Evolutionary conservation across 805 yeast genomes (phyloP).

Genomic region (Phaffomyces opuntiae): DNA sequence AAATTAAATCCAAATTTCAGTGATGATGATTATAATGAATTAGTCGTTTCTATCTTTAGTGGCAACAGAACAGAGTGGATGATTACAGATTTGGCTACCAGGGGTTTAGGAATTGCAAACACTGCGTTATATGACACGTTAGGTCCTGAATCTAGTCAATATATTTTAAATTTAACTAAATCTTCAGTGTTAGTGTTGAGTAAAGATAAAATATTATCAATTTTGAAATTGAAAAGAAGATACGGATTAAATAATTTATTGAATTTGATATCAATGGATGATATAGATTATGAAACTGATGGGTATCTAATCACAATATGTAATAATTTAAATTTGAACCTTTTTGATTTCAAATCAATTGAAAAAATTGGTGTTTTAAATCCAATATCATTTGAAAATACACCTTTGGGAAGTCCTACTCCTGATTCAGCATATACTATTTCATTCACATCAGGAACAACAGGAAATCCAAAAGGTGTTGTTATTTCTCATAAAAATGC

Average conservation of each 20-base stretch:
- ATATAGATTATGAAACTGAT: conserved; percentile 24
- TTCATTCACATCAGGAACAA: conserved; percentile 61
- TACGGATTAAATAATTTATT: conserved; percentile 27
- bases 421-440: conserved; percentile 43
- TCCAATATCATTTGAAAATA: conserved; percentile 26
- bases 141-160: conserved; percentile 52
- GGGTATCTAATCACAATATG: conserved; percentile 16
- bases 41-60: conserved; percentile 46
- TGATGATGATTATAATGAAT: conserved; percentile 18
- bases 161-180: conserved; percentile 52
- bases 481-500: conserved; percentile 39
- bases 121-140: conserved; percentile 51
- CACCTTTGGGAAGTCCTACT: conserved; percentile 20
- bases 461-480: conserved; percentile 60
- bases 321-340: conserved; percentile 22
- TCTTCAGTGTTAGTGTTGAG: conserved; percentile 55
- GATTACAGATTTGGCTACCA: conserved; percentile 50
- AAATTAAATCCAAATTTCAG: conserved; percentile 4
- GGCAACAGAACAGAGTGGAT: conserved; percentile 58
- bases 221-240: conserved; percentile 35
- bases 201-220: conserved; percentile 33
- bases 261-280: conserved; percentile 43
- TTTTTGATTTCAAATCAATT: conserved; percentile 30
- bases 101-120: conserved; percentile 28
- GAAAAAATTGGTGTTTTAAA: conserved; percentile 26